Percentiles rank a stretch among this genome's conserved stretches.
Conservation (phyloP, 805 yeast genomes). For the Komagataella phaffii region DNA sequence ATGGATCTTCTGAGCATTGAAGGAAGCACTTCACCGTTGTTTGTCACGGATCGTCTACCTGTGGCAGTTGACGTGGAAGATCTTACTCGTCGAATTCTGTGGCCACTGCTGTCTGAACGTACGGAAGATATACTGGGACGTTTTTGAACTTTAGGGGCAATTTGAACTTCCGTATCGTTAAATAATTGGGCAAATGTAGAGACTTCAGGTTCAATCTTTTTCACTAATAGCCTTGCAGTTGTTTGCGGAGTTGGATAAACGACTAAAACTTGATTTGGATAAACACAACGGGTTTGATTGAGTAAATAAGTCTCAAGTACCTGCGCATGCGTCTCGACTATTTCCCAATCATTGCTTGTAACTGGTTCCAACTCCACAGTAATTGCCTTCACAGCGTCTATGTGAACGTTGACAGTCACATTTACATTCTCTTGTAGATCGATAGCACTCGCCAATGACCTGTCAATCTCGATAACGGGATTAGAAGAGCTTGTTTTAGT, state of each 20-base stretch:
- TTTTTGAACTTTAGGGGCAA: conserved; percentile 51
- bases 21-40: conserved; percentile 13
- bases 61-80: not conserved
- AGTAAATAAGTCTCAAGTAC: conserved; percentile 62
- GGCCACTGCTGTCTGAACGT: conserved; percentile 7
- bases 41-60: not conserved
- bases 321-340: conserved; percentile 71
- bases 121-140: conserved; percentile 3
- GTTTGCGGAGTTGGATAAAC: conserved; percentile 58
- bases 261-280: conserved; percentile 40
- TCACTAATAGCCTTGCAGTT: conserved; percentile 43
- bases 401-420: conserved; percentile 30
- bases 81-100: not conserved
- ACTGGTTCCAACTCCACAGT: conserved; percentile 67
- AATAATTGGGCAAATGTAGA: conserved; percentile 26
- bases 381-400: conserved; percentile 35
- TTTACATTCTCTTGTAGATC: conserved; percentile 28
- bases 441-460: conserved; percentile 42
- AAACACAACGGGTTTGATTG: conserved; percentile 70
- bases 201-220: conserved; percentile 19
- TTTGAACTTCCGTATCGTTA: conserved; percentile 22
- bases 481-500: not conserved
- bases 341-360: conserved; percentile 77
- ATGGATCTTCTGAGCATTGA: not conserved
- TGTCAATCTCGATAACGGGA: conserved; percentile 45